Conservation (phyloP, 140 eudicot species). For the Flaveria floridana region DNA sequence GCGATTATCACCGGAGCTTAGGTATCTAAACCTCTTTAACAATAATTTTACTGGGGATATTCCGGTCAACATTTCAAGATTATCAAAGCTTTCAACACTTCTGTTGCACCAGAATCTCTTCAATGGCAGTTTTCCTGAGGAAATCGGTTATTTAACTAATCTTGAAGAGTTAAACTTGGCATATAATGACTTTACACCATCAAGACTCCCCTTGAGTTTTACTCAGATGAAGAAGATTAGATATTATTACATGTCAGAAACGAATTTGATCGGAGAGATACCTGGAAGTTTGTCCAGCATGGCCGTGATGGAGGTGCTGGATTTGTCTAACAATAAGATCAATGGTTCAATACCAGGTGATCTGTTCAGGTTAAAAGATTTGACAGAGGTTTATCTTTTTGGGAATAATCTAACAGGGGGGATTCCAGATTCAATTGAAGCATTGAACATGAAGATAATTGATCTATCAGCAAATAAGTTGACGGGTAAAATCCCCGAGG, state of each 20-base stretch:
- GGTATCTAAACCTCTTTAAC: slow-evolving; percentile 34
- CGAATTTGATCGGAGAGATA: slow-evolving; percentile 69
- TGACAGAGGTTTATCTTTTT: slow-evolving; percentile 53
- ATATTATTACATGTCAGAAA: slow-evolving; percentile 42
- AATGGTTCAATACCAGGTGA: slow-evolving; percentile 63
- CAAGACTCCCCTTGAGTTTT: slow-evolving; percentile 50
- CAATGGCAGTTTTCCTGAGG: slow-evolving; percentile 66
- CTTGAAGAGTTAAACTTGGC: slow-evolving; percentile 52
- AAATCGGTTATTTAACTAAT: slow-evolving; percentile 53
- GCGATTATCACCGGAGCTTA: slow-evolving; percentile 43
- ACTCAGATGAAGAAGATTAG: slow-evolving; percentile 47
- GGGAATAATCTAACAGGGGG: slow-evolving; percentile 50
- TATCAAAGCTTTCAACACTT: slow-evolving; percentile 48
- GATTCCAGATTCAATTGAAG: slow-evolving; percentile 52
- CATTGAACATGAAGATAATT: slow-evolving; percentile 46
- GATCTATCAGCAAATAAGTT: slow-evolving; percentile 59
- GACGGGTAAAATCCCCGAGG: slow-evolving; percentile 58
- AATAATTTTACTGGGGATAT: slow-evolving; percentile 77
- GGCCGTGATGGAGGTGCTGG: slow-evolving; percentile 55
- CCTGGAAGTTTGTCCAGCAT: slow-evolving; percentile 52
- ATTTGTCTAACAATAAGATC: slow-evolving; percentile 48
- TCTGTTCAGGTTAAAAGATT: slow-evolving; percentile 58
- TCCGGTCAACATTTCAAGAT: slow-evolving; percentile 47
- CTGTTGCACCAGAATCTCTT: slow-evolving; percentile 32
- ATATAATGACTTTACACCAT: slow-evolving; percentile 42